Evolutionary conservation across 495 filamentous ascomycete species (phyloP), one percentile per base, ranked within the genome.

Genomic region (Tuber brumale): DNA sequence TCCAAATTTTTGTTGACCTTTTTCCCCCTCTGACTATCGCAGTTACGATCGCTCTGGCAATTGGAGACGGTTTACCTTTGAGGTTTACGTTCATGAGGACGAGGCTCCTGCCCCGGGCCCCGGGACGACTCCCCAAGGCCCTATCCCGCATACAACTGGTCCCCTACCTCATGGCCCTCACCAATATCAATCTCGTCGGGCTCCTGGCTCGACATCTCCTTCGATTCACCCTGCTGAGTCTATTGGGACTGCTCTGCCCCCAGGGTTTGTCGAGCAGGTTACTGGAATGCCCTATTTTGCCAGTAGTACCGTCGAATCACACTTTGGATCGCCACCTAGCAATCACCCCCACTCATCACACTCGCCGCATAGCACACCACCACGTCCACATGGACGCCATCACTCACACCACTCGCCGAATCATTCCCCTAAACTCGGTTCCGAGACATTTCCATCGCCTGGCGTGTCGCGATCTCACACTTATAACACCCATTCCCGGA

Each of bases 61-160:
- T 61, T 81, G 80, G 80, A 81, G 78, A 57, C 77, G 71, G 12
- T 81, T 75, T n/a, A 81, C 77, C 14, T 80, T 80, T 31, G 78
- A 80, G 71, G 80, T 81, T 35, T 81, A 81, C 46, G 76, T 81
- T 39, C 80, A 72, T 23, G 80, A 81, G 72, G 79, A 76, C 27
- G 80, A 79, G 39, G 77, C 77, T 31, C 42, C 70, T 19, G 78
- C 73, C 31, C 70, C 75, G 57, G 78, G 76, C 73, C 70, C 70
- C 39, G 78, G 70, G 27, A 27, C 57, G 27, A 35, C 57, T 35
- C 57, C 57, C 16, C 57, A 66, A 66, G 57, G 57, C 57, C 57
- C 57, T 35, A 31, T 66, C 57, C 57, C 57, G 57, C 31, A 66
- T 35, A 66, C 57, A 66, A 66, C 57, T 7, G 57, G 57, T 8